Evolutionary conservation across 2,329 filamentous ascomycete species (phyloP), one percentile per base, ranked within the genome.

Genomic region (Beauveria bassiana): DNA sequence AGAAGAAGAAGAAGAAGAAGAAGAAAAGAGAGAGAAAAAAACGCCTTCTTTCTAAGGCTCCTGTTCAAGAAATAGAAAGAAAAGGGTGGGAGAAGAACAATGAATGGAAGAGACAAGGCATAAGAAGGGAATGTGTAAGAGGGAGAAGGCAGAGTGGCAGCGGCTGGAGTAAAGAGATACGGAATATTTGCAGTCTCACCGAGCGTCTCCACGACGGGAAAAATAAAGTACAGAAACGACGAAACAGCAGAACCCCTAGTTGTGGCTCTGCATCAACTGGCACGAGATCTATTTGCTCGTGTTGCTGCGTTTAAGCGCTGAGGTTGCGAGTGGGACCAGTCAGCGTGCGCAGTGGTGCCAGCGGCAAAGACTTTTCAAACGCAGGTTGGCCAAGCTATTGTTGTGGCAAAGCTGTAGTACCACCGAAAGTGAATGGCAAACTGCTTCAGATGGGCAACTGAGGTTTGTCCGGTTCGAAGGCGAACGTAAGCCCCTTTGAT

Each of bases 111-210:
- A 31, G 26, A 22, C 34, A 52, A 56, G 52, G 55, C 28, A 45
- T 24, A 54, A 26, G 57, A 46, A 42, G 34, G 43, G 53, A 53
- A 24, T n/a, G 16, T 56, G 51, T 55, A 61, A 28, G 60, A 62
- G 45, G 43, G n/a, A 54, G 59, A 56, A 22, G 34, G 31, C 50
- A 47, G 14, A n/a, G 42, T 18, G 51, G 50, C 43, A 64, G 66
- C 72, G 68, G 68, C 65, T 65, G 66, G 64, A 61, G 63, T 24
- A 20, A 34, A 42, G 24, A 34, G n/a, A 55, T 38, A 38, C 12
- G 16, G 34, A 34, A 20, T 1, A 38, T 28, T 20, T n/a, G 31
- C 7, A 28, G 12, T 22, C 51, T 55, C 55, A 55, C 51, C 51
- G 50, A 34, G 26, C 31, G 42, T 26, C 59, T 53, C 50, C 59